These are phyloP conservation scores for Chlorella variabilis DNA, from an alignment of 163 green algal species.

Conservation along the genomic window DNA sequence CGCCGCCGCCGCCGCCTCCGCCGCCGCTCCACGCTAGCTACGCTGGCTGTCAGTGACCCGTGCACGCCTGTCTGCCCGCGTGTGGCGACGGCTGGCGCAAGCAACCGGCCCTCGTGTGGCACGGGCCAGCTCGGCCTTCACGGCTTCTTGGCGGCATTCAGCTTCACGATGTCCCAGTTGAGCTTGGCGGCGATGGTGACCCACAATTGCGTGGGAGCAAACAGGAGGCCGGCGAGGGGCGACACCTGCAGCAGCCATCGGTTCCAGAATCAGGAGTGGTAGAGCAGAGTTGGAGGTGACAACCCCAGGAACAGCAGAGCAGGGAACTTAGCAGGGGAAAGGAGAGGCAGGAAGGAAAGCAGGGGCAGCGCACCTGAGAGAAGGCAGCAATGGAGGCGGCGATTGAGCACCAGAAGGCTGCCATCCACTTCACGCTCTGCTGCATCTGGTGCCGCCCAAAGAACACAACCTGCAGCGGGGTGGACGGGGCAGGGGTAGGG, in stretches of 20 bases:
- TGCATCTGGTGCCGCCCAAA: conserved; percentile 63
- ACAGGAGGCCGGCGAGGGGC: conserved; percentile 54
- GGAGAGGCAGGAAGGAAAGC: no score
- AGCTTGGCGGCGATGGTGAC: conserved; percentile 70
- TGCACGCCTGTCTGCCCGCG: no score
- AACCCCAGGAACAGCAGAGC: no score
- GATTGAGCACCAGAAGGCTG: conserved; percentile 67
- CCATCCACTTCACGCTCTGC: conserved; percentile 66
- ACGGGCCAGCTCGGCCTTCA: no score
- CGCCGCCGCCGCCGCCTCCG: no score
- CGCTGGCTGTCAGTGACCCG: no score
- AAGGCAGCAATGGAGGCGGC: conserved; percentile 56
- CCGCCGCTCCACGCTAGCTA: no score
- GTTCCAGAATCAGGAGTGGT: not conserved
- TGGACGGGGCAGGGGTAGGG: not conserved
- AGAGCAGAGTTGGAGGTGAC: no score
- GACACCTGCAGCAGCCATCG: conserved; percentile 25
- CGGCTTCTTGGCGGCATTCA: conserved; percentile 50
- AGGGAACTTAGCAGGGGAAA: no score
- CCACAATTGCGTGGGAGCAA: conserved; percentile 67
- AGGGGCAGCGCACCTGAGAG: conserved; percentile 22
- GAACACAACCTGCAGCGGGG: conserved; percentile 54
- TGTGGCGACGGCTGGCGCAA: no score
- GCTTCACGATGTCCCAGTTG: conserved; percentile 69
- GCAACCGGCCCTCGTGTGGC: no score